Evolutionary conservation across 1,284 basidiomycete species (phyloP), one percentile per base, ranked within the genome.

Genomic region (Taiwanofungus camphoratus): DNA sequence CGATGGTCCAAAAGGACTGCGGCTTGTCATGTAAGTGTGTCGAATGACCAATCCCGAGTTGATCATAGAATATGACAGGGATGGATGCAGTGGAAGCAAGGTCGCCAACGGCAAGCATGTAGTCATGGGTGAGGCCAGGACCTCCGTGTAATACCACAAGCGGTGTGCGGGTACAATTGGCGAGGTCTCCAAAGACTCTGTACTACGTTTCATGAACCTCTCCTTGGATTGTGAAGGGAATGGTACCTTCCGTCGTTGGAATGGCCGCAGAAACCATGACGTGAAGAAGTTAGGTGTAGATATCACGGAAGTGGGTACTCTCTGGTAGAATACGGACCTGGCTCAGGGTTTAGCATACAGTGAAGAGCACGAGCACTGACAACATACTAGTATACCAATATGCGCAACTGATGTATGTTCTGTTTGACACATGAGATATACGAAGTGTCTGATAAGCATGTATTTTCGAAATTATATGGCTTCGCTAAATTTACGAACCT

Each of bases 141-240:
- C 69, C 69, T 32, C 68, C 67, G 45, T 68, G 66, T 5, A 69
- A 50, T 20, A 56, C 52, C 48, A 70, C 50, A 30, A 68, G 58
- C 12, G 67, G 65, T 12, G 45, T 39, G 4, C 41, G 52, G 2
- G 38, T 29, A 3, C 44, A 32, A 3, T 50, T 43, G 5, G 44
- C 18, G 32, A 59, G 41, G 42, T 54, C 40, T 3, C 54, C 50
- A 31, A 52, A 45, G 12, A 52, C 21, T 30, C 44, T 49, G 42
- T 50, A 54, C 41, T 46, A 54, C 16, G 54, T 56, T 20, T 55
- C 45, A 39, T 51, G 47, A 0, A 50, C 54, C 39, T 60, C 53
- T 32, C 53, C 57, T 8, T 53, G 24, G 39, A 48, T 41, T 1
- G 31, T 24, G 42, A 57, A 57, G 15, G 52, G 45, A 15, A 54